Evolutionary conservation across 495 filamentous ascomycete species (phyloP).

Genomic region (Arthonia radiata): DNA sequence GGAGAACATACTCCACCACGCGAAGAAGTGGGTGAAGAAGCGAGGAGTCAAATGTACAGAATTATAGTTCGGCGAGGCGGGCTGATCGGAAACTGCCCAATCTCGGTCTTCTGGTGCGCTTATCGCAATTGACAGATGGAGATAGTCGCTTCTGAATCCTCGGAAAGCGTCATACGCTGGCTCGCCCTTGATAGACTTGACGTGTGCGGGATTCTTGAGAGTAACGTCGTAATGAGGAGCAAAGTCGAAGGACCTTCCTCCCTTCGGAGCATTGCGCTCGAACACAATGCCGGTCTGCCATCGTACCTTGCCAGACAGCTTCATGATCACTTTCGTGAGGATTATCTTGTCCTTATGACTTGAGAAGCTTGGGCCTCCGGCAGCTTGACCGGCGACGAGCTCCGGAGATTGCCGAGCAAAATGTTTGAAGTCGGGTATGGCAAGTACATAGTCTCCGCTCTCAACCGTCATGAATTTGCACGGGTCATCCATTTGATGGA

Average conservation of each 20-base stretch:
- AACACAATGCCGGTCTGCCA: constrained; percentile 82
- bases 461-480: constrained; percentile 87
- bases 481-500: constrained; percentile 60
- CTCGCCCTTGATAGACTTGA: constrained; percentile 25
- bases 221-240: constrained; percentile 80
- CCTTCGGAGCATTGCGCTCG: constrained; percentile 44
- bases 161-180: constrained; percentile 65
- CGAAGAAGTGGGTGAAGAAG: constrained; percentile 96
- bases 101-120: constrained; percentile 57
- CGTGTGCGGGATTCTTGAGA: constrained; percentile 50
- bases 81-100: constrained; percentile 48
- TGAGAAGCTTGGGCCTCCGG: constrained; percentile 25
- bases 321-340: constrained; percentile 97
- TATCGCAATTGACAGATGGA: constrained; percentile 79
- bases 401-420: constrained; percentile 43
- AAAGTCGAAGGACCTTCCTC: constrained; percentile 59
- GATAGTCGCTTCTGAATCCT: constrained; percentile 84
- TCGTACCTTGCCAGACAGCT: constrained; percentile 79
- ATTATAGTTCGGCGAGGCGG: constrained; percentile 73
- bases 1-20: constrained; percentile 92
- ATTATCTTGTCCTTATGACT: constrained; percentile 46
- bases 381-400: constrained; percentile 25
- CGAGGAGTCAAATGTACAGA: constrained; percentile 77
- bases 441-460: constrained; percentile 80
- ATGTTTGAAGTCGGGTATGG: constrained; percentile 77